Evolutionary conservation across 2,329 filamentous ascomycete species (phyloP), one percentile per base, ranked within the genome.

Genomic region (Leptographium lundbergii): DNA sequence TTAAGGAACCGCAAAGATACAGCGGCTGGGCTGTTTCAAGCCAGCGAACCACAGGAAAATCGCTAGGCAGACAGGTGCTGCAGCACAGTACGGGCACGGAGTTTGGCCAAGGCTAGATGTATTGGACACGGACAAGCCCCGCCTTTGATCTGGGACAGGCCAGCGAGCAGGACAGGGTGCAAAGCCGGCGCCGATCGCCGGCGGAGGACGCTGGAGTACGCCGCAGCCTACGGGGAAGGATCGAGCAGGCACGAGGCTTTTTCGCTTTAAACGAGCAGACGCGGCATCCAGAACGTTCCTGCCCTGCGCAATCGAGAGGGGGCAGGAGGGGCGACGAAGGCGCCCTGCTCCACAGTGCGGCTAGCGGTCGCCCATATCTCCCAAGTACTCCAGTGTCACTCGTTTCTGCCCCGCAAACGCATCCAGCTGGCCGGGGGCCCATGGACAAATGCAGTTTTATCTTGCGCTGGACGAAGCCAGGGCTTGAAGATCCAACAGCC

Each of bases 1-100:
- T 64, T 59, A 59, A 62, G 63, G 65, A 66, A 66, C 55, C 65
- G 54, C 53, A 64, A 65, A 65, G 65, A 66, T 64, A 61, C 61
- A 29, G 54, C 27, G 54, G 27, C 36, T 56, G 36, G 32, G 19
- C 13, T 11, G 13, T 36, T 36, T n/a, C n/a, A n/a, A 25, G 27
- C 25, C 27, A 50, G 22, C 47, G 48, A 29, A 13, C 48, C 48
- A 29, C 29, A 51, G 25, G 25, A 22, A 42, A 45, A 5, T 6
- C 17, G 36, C 10, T 24, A 47, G 36, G 14, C 34, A 51, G 22
- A 11, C n/a, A 57, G 22, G 24, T 10, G 11, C 19, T 13, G 39
- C 19, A 10, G 42, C 51, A 57, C 45, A 57, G 48, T 51, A 48
- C 52, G 53, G 19, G 52, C n/a, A 25, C 36, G 22, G 39, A 22